Percentiles rank a stretch among this genome's conserved stretches.
These are phyloP conservation scores for Nakazawaea laoshanensis DNA, from an alignment of 805 yeast species.

Conservation along the genomic window DNA sequence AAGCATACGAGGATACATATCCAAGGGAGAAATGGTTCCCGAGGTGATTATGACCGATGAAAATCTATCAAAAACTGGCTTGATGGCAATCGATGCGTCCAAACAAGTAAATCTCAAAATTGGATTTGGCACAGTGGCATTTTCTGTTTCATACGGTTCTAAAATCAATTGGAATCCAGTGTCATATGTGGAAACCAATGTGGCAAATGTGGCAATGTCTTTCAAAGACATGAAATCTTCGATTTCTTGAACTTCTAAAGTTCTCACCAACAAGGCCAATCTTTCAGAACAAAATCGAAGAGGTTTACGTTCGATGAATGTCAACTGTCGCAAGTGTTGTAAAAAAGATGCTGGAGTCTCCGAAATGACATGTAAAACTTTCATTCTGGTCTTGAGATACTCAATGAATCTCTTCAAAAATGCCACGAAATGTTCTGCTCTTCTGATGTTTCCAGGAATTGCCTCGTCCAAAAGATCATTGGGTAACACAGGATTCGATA, in stretches of 20 bases:
- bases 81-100: slow-evolving; percentile 96
- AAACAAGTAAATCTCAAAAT: slow-evolving; percentile 86
- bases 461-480: slow-evolving; percentile 85
- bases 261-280: slow-evolving; percentile 77
- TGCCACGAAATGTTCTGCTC: slow-evolving; percentile 95
- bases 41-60: slow-evolving; percentile 91
- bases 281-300: slow-evolving; percentile 88
- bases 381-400: slow-evolving; percentile 94
- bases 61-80: slow-evolving; percentile 91
- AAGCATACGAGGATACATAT: slow-evolving; percentile 97
- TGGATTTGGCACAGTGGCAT: slow-evolving; percentile 94
- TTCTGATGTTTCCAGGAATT: slow-evolving; percentile 92
- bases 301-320: slow-evolving; percentile 90
- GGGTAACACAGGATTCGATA: slow-evolving; percentile 84
- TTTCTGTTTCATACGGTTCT: slow-evolving; percentile 94
- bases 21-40: slow-evolving; percentile 96
- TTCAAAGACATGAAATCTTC: slow-evolving; percentile 91
- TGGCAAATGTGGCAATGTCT: slow-evolving; percentile 95
- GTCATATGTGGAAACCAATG: slow-evolving; percentile 91
- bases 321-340: slow-evolving; percentile 86
- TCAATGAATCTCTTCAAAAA: slow-evolving; percentile 90
- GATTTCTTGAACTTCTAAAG: slow-evolving; percentile 78
- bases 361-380: slow-evolving; percentile 93
- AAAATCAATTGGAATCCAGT: slow-evolving; percentile 84
- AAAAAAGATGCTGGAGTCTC: slow-evolving; percentile 93